Conservation (phyloP, 1,284 basidiomycete genomes). For the Malassezia nana region DNA sequence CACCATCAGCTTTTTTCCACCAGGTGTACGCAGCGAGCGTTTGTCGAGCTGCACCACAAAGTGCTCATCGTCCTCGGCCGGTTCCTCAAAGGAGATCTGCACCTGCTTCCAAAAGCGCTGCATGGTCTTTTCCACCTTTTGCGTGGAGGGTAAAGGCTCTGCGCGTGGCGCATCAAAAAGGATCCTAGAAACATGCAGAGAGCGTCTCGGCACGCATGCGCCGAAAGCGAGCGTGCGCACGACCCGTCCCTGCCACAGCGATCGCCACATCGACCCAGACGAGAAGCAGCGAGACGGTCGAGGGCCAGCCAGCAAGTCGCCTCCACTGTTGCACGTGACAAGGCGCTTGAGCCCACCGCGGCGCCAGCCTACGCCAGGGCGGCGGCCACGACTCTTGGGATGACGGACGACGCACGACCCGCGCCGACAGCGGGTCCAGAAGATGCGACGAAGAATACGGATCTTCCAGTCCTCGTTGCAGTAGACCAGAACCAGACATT, state of each 20-base stretch:
- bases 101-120: slow-evolving; percentile 35
- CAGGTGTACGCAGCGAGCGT: slow-evolving; percentile 75
- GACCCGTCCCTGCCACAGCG: neutral
- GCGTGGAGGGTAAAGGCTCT: neutral
- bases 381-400: neutral
- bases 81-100: neutral
- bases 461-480: slow-evolving; percentile 11
- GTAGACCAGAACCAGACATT: slow-evolving; percentile 8
- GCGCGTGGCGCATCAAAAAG: slow-evolving; percentile 2
- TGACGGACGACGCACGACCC: neutral
- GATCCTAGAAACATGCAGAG: neutral
- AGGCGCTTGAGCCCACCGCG: neutral
- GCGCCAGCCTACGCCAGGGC: neutral
- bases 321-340: neutral
- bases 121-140: slow-evolving; percentile 21
- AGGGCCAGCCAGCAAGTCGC: neutral
- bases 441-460: neutral
- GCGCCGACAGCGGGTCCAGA: neutral
- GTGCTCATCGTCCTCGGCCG: slow-evolving; percentile 8
- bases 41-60: slow-evolving; percentile 65
- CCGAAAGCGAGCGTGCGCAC: neutral
- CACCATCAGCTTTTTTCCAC: slow-evolving; percentile 63
- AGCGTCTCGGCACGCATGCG: neutral
- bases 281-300: neutral
- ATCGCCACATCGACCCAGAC: neutral